These are phyloP conservation scores for Ascochyta viciae-villosae DNA, from an alignment of 2,329 filamentous ascomycete genomes.

Conservation along the genomic window DNA sequence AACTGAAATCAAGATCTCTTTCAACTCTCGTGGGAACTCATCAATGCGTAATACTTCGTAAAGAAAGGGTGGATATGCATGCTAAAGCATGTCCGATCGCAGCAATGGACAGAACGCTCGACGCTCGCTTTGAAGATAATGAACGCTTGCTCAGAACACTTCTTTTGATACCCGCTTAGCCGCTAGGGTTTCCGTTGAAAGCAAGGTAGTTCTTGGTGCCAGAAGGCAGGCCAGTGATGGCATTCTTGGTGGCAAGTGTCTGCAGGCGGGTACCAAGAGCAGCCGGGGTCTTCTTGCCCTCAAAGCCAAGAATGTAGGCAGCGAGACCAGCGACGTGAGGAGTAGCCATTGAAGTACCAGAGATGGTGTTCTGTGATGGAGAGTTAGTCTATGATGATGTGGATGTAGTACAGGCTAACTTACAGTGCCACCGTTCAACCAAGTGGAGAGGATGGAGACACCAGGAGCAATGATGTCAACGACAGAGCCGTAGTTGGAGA, in stretches of 20 bases:
- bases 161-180: background rate
- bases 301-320: slow-evolving; percentile 69
- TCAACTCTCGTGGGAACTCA: background rate
- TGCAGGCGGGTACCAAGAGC: slow-evolving; percentile 59
- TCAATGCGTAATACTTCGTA: background rate
- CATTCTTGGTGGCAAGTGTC: slow-evolving; percentile 50
- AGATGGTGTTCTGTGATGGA: slow-evolving; percentile 57
- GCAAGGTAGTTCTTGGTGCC: slow-evolving; percentile 62
- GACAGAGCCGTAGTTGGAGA: slow-evolving; percentile 50
- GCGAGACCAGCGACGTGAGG: slow-evolving; percentile 63
- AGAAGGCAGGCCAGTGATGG: slow-evolving; percentile 52
- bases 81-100: background rate
- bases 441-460: slow-evolving; percentile 57
- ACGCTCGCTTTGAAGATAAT: background rate
- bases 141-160: background rate
- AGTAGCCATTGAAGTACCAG: slow-evolving; percentile 31
- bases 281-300: slow-evolving; percentile 54
- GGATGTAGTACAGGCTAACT: slow-evolving; percentile 14
- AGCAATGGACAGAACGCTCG: slow-evolving; percentile 2
- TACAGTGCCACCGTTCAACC: slow-evolving; percentile 49
- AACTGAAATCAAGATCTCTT: background rate
- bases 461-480: slow-evolving; percentile 52
- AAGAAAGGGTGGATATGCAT: background rate
- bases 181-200: slow-evolving; percentile 58
- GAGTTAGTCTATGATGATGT: background rate